These are phyloP conservation scores for Protea cynaroides DNA, from an alignment of 164 flowering plant species.

Conservation along the genomic window DNA sequence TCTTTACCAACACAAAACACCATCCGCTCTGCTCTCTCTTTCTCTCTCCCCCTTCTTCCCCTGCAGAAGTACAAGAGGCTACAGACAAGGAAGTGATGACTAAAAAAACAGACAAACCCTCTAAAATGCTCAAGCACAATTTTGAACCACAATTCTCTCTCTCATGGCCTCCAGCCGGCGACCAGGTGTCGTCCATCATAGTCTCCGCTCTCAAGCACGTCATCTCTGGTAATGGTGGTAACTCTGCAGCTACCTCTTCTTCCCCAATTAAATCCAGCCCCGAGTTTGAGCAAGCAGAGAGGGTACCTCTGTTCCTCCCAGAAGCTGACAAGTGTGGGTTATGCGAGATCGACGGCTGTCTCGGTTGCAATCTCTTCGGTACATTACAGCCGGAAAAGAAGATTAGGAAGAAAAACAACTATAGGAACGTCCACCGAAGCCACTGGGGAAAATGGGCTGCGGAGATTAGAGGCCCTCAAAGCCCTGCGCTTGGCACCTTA, in stretches of 20 bases:
- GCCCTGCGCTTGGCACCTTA: conserved; percentile 36
- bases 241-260: not conserved
- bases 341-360: conserved; percentile 18
- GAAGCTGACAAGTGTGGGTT: conserved; percentile 14
- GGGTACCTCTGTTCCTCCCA: conserved; percentile 1
- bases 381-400: not conserved
- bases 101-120: too few species aligned
- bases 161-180: not conserved
- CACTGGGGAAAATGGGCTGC: conserved; percentile 46
- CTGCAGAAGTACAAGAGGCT: too few species aligned
- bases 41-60: too few species aligned
- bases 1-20: too few species aligned
- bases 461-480: conserved; percentile 32
- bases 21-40: too few species aligned
- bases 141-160: too few species aligned
- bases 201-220: conserved; percentile 22
- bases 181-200: conserved; percentile 13
- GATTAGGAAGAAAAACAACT: conserved; percentile 15
- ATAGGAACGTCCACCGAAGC: conserved; percentile 37
- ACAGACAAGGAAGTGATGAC: too few species aligned
- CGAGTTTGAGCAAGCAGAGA: too few species aligned
- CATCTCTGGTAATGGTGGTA: not conserved
- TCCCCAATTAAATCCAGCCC: not conserved
- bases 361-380: conserved; percentile 20
- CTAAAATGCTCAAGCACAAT: too few species aligned